Base-by-base conservation (phyloP, 495 filamentous ascomycete genomes). In the Lichenothelia convexa region DNA sequence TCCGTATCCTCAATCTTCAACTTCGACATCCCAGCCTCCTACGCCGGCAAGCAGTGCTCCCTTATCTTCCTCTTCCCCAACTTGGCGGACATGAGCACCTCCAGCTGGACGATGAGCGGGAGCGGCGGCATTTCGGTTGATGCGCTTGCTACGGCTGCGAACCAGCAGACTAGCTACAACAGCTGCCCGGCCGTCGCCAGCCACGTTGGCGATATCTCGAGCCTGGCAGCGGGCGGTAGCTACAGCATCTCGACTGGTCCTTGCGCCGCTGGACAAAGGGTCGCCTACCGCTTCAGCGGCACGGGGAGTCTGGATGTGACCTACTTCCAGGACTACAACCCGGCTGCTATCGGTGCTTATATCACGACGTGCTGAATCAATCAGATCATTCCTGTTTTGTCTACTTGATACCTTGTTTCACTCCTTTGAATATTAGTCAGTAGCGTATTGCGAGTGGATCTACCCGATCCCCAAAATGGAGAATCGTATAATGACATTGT, bases 41-140 rank as follows among this genome's bases (percentile, higher is more conserved):
- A 68, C 47, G 48, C 59, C 26, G 67, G 61, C 32, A 68, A 70
- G 53, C 75, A 60, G 0, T 84, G 78, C 54, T 59, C 60, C 21
- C 63, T 80, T 5, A 52, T 78, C 35, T 80, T 84, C 61, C 57
- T 78, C 24, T 69, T 80, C 53, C 77, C 78, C 4, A 39, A 56
- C 33, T 48, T 58, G 39, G 38, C 55, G 5, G 48, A 71, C 21
- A 63, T 74, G 19, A 49, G 60, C 42, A 71, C 72, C 7, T 72
- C 68, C 18, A 32, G 26, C 36, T 23, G 13, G 4, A 20, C 13
- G 36, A 9, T 39, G 3, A 36, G 60, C 44, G 58, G 55, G 7
- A 58, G 59, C 13, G 68, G 64, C 20, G 56, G 50, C 39, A 65
- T 71, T 15, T 7, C 13, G 7, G 24, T 27, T 7, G 24, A 27